Conservation (phyloP, 2,329 filamentous ascomycete species). For the Aspergillus tamarii region DNA sequence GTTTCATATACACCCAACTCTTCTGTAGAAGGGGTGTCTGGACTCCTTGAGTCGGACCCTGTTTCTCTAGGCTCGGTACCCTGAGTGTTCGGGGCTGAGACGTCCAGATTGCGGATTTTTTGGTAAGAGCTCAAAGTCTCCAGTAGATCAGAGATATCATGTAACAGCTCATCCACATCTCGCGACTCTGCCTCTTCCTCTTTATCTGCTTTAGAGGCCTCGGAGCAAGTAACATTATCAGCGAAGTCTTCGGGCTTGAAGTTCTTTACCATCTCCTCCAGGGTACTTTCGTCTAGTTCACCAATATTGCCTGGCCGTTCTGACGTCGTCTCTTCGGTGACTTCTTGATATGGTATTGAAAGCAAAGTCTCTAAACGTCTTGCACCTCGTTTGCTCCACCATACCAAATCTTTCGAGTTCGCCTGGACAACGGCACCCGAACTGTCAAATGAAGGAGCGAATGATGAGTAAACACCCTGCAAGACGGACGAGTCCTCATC, state of each 20-base stretch:
- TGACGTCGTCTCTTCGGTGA: slow-evolving; percentile 24
- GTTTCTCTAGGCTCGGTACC: slow-evolving; percentile 36
- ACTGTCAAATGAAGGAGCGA: slow-evolving; percentile 53
- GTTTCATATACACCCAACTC: slow-evolving; percentile 68
- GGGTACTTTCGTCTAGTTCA: slow-evolving; percentile 42
- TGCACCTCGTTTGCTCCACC: slow-evolving; percentile 49
- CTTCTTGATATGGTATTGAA: slow-evolving; percentile 28
- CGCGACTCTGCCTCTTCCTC: slow-evolving; percentile 28
- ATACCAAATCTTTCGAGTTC: slow-evolving; percentile 47
- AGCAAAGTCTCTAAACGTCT: slow-evolving; percentile 42
- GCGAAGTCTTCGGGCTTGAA: slow-evolving; percentile 43
- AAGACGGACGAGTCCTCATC: slow-evolving; percentile 42
- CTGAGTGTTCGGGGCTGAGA: slow-evolving; percentile 29
- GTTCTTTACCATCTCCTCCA: slow-evolving; percentile 48
- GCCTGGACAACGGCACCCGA: slow-evolving; percentile 46
- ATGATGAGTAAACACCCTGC: slow-evolving; percentile 52
- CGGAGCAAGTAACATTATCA: slow-evolving; percentile 25
- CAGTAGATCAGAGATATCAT: slow-evolving; percentile 62
- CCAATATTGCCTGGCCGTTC: slow-evolving; percentile 34
- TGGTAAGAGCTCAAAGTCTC: slow-evolving; percentile 66
- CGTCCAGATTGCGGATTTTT: slow-evolving; percentile 58
- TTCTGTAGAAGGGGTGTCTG: slow-evolving; percentile 57
- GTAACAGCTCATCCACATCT: slow-evolving; percentile 53
- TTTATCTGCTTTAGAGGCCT: slow-evolving; percentile 24
- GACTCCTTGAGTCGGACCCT: slow-evolving; percentile 39